Evolutionary conservation across 352 stramenopile genomes (phyloP), one percentile per base, ranked within the genome.

Genomic region (Phytopythium chamaehyphon): DNA sequence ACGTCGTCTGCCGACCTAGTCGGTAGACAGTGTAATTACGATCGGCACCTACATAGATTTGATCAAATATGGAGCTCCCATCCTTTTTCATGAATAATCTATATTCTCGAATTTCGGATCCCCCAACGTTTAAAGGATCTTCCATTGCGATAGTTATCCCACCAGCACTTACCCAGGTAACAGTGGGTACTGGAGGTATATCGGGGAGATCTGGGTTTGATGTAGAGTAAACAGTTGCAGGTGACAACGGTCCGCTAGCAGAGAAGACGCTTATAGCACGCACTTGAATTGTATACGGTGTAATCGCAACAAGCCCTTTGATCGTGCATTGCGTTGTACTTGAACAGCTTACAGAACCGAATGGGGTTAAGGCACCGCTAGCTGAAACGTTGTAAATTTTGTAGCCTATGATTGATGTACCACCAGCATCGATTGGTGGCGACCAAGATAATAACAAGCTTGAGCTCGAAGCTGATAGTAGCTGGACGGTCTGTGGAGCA

Each of bases 61-160:
- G 26, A 1, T 26, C 22, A 39, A 75, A 80, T 1, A 57, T 62
- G 4, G 22, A 1, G 7, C 70, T 62, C 0, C 45, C 47, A 0
- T 71, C 47, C 9, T 52, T 61, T 19, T 58, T 61, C 0, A 79
- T 50, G 18, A 63, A 81, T 19, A 89, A 39, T 7, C 52, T 47
- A 50, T 83, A 86, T 37, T 57, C 18, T 16, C 69, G 47, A 1
- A 85, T 77, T n/a, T 54, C 51, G 0, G 71, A 69, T 1, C 73
- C 76, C 14, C 73, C 79, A 16, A 77, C 19, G 22, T 88, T 84
- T 11, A 66, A 6, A 0, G 73, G 67, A 10, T 70, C 64, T 39
- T 67, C 70, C 76, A 88, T 88, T 40, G 47, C 16, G 10, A 83
- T 65, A 1, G 52, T 80, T 57, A 88, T 80, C 8, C 71, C 71